Evolutionary conservation across 1,284 basidiomycete species (phyloP).

Genomic region (Pseudozyma tsukubaensis): DNA sequence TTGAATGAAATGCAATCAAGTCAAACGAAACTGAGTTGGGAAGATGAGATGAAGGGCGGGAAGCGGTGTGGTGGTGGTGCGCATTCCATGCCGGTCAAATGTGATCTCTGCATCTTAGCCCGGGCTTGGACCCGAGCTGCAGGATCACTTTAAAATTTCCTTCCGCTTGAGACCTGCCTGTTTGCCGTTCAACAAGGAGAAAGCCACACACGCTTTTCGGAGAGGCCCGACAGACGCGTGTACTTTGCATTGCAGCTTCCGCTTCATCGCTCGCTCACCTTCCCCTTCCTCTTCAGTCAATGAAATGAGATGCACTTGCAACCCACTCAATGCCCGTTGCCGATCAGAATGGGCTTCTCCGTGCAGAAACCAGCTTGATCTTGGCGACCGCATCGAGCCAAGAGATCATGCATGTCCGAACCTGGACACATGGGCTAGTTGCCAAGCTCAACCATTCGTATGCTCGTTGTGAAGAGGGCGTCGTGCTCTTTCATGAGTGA

Average conservation of each 20-base stretch:
- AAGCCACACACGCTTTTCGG: not conserved
- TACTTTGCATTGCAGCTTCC: too few species aligned
- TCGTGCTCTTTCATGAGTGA: too few species aligned
- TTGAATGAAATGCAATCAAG: not conserved
- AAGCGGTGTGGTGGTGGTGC: slow-evolving; percentile 2
- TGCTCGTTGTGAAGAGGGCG: not conserved
- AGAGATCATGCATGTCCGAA: slow-evolving; percentile 1
- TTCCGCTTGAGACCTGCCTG: not conserved
- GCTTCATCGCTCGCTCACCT: not conserved
- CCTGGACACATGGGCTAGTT: not conserved
- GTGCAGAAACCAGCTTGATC: not conserved
- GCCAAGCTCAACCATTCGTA: not conserved
- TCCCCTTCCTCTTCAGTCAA: too few species aligned
- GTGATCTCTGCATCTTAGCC: slow-evolving; percentile 10
- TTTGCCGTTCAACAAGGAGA: too few species aligned
- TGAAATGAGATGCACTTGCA: not conserved
- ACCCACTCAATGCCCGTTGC: slow-evolving; percentile 1
- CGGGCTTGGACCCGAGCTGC: slow-evolving; percentile 28
- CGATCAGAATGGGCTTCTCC: slow-evolving; percentile 5
- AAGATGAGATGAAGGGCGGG: not conserved
- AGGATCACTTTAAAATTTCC: slow-evolving; percentile 9
- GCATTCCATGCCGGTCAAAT: slow-evolving; percentile 18
- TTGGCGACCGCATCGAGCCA: slow-evolving; percentile 4
- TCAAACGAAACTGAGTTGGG: not conserved
- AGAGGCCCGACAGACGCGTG: too few species aligned